A percentile compares a stretch with the other conserved stretches of the same genome.
These are phyloP conservation scores for Monosporozyma solicola DNA, from an alignment of 805 yeast genomes.

Conservation along the genomic window DNA sequence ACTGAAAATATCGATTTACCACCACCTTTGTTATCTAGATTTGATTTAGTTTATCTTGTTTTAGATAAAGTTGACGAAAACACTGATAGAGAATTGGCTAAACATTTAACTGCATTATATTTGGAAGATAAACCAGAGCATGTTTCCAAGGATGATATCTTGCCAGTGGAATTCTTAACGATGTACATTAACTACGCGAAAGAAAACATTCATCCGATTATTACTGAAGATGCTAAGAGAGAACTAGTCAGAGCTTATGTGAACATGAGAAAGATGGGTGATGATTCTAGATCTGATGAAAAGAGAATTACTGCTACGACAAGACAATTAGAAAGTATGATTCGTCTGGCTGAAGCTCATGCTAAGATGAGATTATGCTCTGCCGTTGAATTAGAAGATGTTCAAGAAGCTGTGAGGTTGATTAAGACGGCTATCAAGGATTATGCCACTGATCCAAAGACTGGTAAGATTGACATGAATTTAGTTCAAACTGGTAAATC, in stretches of 20 bases:
- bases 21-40: conserved; percentile 90
- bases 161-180: conserved; percentile 83
- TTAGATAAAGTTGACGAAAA: conserved; percentile 87
- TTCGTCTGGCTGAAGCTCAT: conserved; percentile 90
- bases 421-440: conserved; percentile 93
- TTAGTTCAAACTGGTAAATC: conserved; percentile 94
- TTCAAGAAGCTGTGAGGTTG: conserved; percentile 84
- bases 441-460: conserved; percentile 94
- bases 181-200: conserved; percentile 91
- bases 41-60: conserved; percentile 86
- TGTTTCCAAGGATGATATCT: conserved; percentile 55
- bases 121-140: conserved; percentile 76
- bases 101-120: conserved; percentile 85
- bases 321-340: conserved; percentile 92
- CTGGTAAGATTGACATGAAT: conserved; percentile 97
- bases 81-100: conserved; percentile 77
- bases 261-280: conserved; percentile 89
- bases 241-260: conserved; percentile 85
- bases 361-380: conserved; percentile 86
- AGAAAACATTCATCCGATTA: conserved; percentile 68
- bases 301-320: conserved; percentile 96
- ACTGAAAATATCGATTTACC: conserved; percentile 94
- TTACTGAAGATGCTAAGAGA: conserved; percentile 71
- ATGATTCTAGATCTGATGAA: conserved; percentile 77
- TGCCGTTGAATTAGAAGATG: conserved; percentile 69